phyloP scores from a whole-genome alignment of 1,284 basidiomycete species.

The Coniferiporia weirii region DNA sequence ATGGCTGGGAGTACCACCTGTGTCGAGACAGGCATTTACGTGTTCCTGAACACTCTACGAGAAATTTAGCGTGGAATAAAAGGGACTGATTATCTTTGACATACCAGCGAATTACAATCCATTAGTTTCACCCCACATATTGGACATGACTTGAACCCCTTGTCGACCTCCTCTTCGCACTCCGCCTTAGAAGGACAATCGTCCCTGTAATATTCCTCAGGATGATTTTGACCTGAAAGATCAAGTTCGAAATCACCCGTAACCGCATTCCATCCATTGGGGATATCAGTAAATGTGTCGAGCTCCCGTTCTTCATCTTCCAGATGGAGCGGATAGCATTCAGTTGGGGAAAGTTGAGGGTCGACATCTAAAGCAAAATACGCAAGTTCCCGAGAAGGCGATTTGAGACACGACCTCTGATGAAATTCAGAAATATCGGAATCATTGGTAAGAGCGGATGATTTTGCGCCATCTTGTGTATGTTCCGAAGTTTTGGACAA shows the following conservation, averaged over 20 bases:
- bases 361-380: neutral
- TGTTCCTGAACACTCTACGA: constrained; percentile 42
- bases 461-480: neutral
- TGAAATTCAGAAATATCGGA: neutral
- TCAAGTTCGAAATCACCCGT: constrained; percentile 54
- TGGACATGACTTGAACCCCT: constrained; percentile 32
- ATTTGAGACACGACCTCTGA: neutral
- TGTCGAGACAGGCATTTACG: constrained; percentile 48
- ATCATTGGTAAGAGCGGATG: neutral
- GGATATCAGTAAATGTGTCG: constrained; percentile 29
- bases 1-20: constrained; percentile 24
- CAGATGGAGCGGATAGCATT: neutral
- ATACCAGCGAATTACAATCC: constrained; percentile 28
- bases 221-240: constrained; percentile 9
- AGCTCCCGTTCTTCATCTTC: constrained; percentile 16
- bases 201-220: constrained; percentile 25
- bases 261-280: constrained; percentile 47
- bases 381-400: neutral
- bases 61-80: constrained; percentile 4
- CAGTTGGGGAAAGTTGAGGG: neutral
- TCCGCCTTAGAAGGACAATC: constrained; percentile 21
- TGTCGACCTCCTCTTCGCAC: constrained; percentile 25
- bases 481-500: too few species aligned
- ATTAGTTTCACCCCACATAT: constrained; percentile 33
- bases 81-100: constrained; percentile 15